Percentiles rank a stretch among this genome's conserved stretches.
Evolutionary conservation across 805 yeast species (phyloP).

Genomic region (Wickerhamiella parazyma): DNA sequence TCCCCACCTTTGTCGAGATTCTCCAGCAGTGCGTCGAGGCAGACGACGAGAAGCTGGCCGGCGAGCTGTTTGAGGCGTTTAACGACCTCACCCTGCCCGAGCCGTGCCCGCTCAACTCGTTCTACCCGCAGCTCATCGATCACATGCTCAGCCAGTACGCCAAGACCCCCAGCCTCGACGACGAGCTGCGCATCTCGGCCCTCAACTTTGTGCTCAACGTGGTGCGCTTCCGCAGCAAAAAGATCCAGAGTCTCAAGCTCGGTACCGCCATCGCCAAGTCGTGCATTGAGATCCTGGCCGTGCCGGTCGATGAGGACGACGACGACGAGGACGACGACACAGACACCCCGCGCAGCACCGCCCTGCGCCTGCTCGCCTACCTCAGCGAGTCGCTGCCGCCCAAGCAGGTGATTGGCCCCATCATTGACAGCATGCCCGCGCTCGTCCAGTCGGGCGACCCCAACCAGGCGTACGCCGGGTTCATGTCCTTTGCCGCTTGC

Average conservation of each 20-base stretch:
- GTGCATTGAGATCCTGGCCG: slow-evolving; percentile 66
- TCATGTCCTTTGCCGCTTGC: slow-evolving; percentile 67
- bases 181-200: slow-evolving; percentile 71
- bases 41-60: slow-evolving; percentile 60
- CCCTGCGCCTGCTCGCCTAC: slow-evolving; percentile 64
- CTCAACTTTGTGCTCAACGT: slow-evolving; percentile 72
- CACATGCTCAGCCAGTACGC: slow-evolving; percentile 62
- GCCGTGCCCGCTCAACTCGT: slow-evolving; percentile 63
- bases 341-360: slow-evolving; percentile 61
- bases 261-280: slow-evolving; percentile 69
- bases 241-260: slow-evolving; percentile 62
- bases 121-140: slow-evolving; percentile 52
- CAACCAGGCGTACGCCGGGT: slow-evolving; percentile 76
- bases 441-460: slow-evolving; percentile 41
- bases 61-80: slow-evolving; percentile 69
- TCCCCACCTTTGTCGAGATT: slow-evolving; percentile 73
- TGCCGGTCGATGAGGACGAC: slow-evolving; percentile 54
- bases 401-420: slow-evolving; percentile 72
- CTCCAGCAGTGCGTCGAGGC: slow-evolving; percentile 57
- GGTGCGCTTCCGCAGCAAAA: slow-evolving; percentile 66
- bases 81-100: slow-evolving; percentile 68
- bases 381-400: slow-evolving; percentile 83
- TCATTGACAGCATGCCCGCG: slow-evolving; percentile 37
- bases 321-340: slow-evolving; percentile 92
- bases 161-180: slow-evolving; percentile 47